A percentile compares a stretch with the other conserved stretches of the same genome.
Conservation (phyloP, 805 yeast species). For the Ogataea minuta region DNA sequence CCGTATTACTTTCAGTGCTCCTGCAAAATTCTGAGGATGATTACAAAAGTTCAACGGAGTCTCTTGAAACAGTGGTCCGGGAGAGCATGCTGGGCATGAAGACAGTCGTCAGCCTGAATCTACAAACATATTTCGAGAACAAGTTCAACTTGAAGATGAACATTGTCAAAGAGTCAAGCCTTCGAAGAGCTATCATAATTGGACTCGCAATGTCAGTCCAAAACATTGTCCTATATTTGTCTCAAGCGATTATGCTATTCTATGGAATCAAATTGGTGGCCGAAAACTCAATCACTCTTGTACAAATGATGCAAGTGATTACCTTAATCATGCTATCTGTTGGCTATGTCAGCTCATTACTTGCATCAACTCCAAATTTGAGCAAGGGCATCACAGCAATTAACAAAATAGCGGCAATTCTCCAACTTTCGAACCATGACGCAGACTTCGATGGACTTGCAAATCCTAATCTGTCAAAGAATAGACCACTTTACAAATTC, state of each 20-base stretch:
- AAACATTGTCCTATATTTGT: constrained; percentile 50
- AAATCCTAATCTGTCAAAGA: constrained; percentile 26
- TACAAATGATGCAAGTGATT: constrained; percentile 65
- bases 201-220: constrained; percentile 68
- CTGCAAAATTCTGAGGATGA: constrained; percentile 54
- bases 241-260: constrained; percentile 73
- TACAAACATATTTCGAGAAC: constrained; percentile 46
- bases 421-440: constrained; percentile 34
- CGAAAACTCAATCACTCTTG: constrained; percentile 48
- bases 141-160: constrained; percentile 35
- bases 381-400: constrained; percentile 79
- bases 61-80: constrained; percentile 48
- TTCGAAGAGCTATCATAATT: constrained; percentile 51
- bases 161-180: constrained; percentile 40
- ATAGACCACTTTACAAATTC: constrained; percentile 37
- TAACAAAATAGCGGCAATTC: constrained; percentile 44
- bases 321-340: constrained; percentile 73
- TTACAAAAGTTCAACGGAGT: constrained; percentile 57
- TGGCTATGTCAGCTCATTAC: constrained; percentile 55
- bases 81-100: constrained; percentile 59
- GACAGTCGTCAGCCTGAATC: constrained; percentile 58
- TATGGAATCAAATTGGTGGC: constrained; percentile 78
- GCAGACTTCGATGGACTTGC: constrained; percentile 39
- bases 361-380: constrained; percentile 73
- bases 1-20: constrained; percentile 50